A percentile compares a stretch with the other conserved stretches of the same genome.
Conservation (phyloP, 2,329 filamentous ascomycete genomes). For the Plenodomus tracheiphilus region DNA sequence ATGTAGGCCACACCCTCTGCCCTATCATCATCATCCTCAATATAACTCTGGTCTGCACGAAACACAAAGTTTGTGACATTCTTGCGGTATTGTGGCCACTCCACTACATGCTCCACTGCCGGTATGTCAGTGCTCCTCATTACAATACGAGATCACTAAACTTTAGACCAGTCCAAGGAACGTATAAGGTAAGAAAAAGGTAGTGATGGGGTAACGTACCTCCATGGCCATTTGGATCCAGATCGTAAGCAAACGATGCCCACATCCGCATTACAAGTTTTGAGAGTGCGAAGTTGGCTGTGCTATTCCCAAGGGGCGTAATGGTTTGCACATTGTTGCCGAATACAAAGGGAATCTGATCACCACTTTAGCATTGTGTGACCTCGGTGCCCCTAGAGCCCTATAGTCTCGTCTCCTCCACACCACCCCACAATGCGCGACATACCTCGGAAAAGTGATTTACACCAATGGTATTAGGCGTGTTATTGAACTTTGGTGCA, state of each 20-base stretch:
- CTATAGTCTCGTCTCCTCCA: too few relatives aligned
- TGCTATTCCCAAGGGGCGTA: conserved; percentile 29
- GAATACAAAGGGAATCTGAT: conserved; percentile 35
- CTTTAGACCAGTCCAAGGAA: too few relatives aligned
- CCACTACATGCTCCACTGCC: conserved; percentile 13
- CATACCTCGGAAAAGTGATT: conserved; percentile 37
- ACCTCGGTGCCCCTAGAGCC: too few relatives aligned
- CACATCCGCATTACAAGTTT: conserved; percentile 35
- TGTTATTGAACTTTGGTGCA: conserved; percentile 36
- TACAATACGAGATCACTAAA: too few relatives aligned
- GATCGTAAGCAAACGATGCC: conserved; percentile 34
- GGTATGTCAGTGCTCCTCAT: neutral
- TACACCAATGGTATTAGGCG: conserved; percentile 27
- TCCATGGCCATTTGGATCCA: conserved; percentile 35
- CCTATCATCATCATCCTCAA: conserved; percentile 29
- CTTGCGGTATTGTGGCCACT: conserved; percentile 26
- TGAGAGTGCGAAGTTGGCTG: conserved; percentile 25
- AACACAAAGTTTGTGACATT: conserved; percentile 33
- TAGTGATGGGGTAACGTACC: too few relatives aligned
- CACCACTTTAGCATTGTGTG: neutral
- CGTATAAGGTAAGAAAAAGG: too few relatives aligned
- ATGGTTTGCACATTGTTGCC: conserved; percentile 32
- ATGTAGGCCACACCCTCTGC: conserved; percentile 26
- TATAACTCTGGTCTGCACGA: conserved; percentile 28
- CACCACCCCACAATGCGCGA: neutral